A percentile compares a stretch with the other conserved stretches of the same genome.
Evolutionary conservation across 2,329 filamentous ascomycete species (phyloP).

Genomic region (Xylaria sp.): DNA sequence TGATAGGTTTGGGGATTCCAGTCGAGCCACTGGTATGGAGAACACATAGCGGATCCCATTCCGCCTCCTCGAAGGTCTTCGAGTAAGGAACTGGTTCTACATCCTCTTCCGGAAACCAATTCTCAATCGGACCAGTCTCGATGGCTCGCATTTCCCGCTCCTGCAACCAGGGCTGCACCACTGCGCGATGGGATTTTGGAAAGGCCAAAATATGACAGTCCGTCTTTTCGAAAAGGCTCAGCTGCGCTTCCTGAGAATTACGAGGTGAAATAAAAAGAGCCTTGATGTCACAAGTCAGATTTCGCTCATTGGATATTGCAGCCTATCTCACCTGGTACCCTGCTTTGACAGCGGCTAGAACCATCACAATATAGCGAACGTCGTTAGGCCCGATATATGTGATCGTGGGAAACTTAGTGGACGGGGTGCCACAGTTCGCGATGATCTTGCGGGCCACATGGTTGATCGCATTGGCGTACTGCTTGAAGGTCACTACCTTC

Average conservation of each 20-base stretch:
- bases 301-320: background rate
- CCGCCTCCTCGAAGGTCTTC: conserved; percentile 56
- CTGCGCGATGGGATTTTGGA: conserved; percentile 46
- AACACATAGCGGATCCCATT: conserved; percentile 56
- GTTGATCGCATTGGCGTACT: conserved; percentile 56
- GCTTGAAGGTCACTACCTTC: conserved; percentile 52
- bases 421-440: conserved; percentile 45
- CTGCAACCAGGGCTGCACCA: conserved; percentile 53
- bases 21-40: conserved; percentile 61
- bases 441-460: conserved; percentile 52
- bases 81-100: conserved; percentile 53
- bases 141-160: conserved; percentile 54
- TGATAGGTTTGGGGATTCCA: conserved; percentile 59
- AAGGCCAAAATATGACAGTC: conserved; percentile 56
- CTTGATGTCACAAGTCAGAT: conserved; percentile 37
- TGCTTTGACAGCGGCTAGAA: conserved; percentile 45
- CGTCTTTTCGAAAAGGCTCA: conserved; percentile 58
- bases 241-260: conserved; percentile 58
- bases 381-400: conserved; percentile 59
- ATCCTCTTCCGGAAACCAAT: conserved; percentile 53
- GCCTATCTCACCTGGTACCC: conserved; percentile 49
- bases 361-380: conserved; percentile 45
- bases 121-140: conserved; percentile 49
- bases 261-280: conserved; percentile 59
- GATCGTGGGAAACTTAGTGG: conserved; percentile 52